These are phyloP conservation scores for Talaromyces borbonicus DNA, from an alignment of 495 filamentous ascomycete genomes.

Conservation along the genomic window DNA sequence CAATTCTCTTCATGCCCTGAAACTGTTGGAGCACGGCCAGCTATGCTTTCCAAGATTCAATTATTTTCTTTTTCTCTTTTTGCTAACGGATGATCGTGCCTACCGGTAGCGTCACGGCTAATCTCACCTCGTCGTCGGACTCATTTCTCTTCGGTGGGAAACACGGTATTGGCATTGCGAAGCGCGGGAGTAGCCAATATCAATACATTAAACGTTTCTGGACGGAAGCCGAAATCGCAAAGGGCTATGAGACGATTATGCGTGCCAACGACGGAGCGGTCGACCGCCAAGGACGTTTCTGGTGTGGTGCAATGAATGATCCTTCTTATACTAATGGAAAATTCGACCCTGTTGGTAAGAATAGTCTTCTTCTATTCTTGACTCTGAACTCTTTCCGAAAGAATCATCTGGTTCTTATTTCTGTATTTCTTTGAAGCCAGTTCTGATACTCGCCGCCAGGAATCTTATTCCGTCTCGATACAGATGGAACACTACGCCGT, in stretches of 20 bases:
- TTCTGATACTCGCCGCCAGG: no score
- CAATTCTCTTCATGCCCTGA: no score
- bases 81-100: slow-evolving; percentile 5
- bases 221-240: slow-evolving; percentile 4
- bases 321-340: slow-evolving; percentile 16
- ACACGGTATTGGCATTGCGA: slow-evolving; percentile 5
- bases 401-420: no score
- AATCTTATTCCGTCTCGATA: slow-evolving; percentile 53
- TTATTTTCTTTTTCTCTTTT: not conserved
- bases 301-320: slow-evolving; percentile 87
- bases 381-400: no score
- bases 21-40: no score
- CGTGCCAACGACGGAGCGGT: slow-evolving; percentile 74
- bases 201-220: slow-evolving; percentile 5
- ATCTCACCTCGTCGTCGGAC: slow-evolving; percentile 39
- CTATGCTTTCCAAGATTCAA: no score
- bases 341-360: slow-evolving; percentile 7
- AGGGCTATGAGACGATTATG: slow-evolving; percentile 30
- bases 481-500: slow-evolving; percentile 48
- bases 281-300: slow-evolving; percentile 75
- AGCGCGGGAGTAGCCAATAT: slow-evolving; percentile 2
- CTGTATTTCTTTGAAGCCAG: no score
- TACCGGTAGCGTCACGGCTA: slow-evolving; percentile 58
- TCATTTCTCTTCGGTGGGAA: slow-evolving; percentile 4
- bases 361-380: no score